These are phyloP conservation scores for Teratosphaeria nubilosa DNA, from an alignment of 2,329 filamentous ascomycete genomes.

Conservation along the genomic window DNA sequence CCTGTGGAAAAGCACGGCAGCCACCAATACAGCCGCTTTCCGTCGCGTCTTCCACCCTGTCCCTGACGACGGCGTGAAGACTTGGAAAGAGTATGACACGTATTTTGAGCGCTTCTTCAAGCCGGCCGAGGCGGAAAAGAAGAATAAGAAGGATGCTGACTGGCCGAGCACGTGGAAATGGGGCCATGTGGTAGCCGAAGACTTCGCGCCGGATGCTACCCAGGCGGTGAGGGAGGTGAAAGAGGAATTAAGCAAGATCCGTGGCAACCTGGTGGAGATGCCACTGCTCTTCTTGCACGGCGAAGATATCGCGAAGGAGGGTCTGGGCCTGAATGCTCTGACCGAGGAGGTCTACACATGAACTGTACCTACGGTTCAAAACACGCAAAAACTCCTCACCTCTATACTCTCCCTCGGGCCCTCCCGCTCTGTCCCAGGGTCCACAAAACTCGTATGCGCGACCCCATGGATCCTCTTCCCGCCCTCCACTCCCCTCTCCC, in stretches of 20 bases:
- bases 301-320: slow-evolving; percentile 77
- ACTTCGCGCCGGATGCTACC: slow-evolving; percentile 32
- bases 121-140: slow-evolving; percentile 30
- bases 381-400: slow-evolving; percentile 11
- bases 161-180: slow-evolving; percentile 58
- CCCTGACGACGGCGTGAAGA: slow-evolving; percentile 56
- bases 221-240: slow-evolving; percentile 40
- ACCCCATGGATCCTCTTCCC: slow-evolving; percentile 8
- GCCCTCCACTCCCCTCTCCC: slow-evolving; percentile 4
- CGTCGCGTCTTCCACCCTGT: slow-evolving; percentile 72
- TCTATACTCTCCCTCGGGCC: slow-evolving; percentile 9
- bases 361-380: background rate
- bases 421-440: slow-evolving; percentile 9
- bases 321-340: slow-evolving; percentile 47
- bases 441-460: slow-evolving; percentile 10
- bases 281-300: slow-evolving; percentile 77
- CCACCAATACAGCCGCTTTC: slow-evolving; percentile 71
- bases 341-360: slow-evolving; percentile 42
- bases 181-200: slow-evolving; percentile 66
- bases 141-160: slow-evolving; percentile 31
- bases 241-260: slow-evolving; percentile 62
- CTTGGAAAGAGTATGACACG: slow-evolving; percentile 62
- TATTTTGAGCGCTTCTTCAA: slow-evolving; percentile 60
- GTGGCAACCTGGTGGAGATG: slow-evolving; percentile 66
- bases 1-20: slow-evolving; percentile 65